These are phyloP conservation scores for Raphidocelis subcapitata DNA, from an alignment of 139 green algal genomes.

Conservation along the genomic window DNA sequence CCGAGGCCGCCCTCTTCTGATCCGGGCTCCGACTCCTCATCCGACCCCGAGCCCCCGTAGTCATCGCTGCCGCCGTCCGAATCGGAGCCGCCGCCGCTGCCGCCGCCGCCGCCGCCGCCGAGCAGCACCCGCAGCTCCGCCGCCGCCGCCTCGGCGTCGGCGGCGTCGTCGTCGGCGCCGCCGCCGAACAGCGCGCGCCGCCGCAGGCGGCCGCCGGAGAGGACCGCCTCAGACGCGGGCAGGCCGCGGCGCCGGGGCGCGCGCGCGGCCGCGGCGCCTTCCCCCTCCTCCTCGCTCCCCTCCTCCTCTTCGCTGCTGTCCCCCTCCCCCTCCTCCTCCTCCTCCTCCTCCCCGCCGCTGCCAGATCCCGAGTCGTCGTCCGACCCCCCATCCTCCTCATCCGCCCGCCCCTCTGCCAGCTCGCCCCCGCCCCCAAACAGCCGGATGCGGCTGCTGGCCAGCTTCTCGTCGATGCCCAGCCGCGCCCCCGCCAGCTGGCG, in stretches of 20 bases:
- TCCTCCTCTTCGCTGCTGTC: conserved; percentile 38
- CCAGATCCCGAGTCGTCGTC: conserved; percentile 24
- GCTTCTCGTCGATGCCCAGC: conserved; percentile 82
- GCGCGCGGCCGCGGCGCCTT: background rate
- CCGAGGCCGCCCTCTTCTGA: conserved; percentile 23
- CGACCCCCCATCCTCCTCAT: conserved; percentile 20
- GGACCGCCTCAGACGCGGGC: conserved; percentile 10
- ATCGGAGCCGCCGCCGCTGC: background rate
- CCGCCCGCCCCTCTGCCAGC: background rate
- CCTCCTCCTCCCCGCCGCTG: conserved; percentile 35
- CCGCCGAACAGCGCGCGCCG: conserved; percentile 55
- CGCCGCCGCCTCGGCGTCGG: conserved; percentile 15
- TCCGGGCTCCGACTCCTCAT: conserved; percentile 44
- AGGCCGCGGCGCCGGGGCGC: conserved; percentile 5
- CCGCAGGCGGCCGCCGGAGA: conserved; percentile 45
- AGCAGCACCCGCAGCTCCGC: conserved; percentile 36
- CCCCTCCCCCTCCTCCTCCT: conserved; percentile 27
- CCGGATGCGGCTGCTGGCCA: conserved; percentile 44
- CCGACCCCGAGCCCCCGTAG: conserved; percentile 35
- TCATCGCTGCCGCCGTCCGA: conserved; percentile 20
- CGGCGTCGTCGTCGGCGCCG: conserved; percentile 20
- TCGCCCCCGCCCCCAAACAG: conserved; percentile 39
- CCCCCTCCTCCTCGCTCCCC: conserved; percentile 2
- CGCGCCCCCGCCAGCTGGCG: conserved; percentile 51
- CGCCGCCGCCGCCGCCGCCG: conserved; percentile 3